A percentile compares a stretch with the other conserved stretches of the same genome.
Evolutionary conservation across 1,284 basidiomycete species (phyloP).

Genomic region (Cryptococcus depauperatus): DNA sequence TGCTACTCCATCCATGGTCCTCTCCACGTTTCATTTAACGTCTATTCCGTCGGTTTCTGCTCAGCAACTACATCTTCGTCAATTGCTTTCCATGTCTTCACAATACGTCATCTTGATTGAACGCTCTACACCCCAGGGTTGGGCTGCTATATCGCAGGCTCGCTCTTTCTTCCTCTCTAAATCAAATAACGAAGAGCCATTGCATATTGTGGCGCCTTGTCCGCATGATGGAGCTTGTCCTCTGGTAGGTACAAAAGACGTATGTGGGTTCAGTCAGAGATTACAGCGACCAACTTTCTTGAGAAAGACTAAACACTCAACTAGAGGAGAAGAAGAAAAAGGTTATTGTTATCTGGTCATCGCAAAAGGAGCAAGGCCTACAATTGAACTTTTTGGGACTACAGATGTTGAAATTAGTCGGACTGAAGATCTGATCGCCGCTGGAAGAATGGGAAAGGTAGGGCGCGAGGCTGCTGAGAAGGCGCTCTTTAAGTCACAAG

Average conservation of each 20-base stretch:
- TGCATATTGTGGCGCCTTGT: conserved; percentile 54
- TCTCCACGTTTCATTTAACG: conserved; percentile 80
- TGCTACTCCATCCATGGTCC: conserved; percentile 53
- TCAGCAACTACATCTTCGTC: conserved; percentile 13
- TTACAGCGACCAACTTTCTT: conserved; percentile 78
- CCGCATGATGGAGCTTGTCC: conserved; percentile 88
- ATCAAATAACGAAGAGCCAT: conserved; percentile 18
- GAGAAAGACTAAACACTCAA: conserved; percentile 76
- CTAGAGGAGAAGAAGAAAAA: conserved; percentile 71
- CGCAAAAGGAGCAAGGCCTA: conserved; percentile 63
- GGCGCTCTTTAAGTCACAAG: conserved; percentile 19
- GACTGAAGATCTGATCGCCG: background rate
- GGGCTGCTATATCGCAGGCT: conserved; percentile 73
- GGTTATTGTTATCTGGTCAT: conserved; percentile 88
- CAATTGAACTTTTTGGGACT: background rate
- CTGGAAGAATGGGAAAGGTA: conserved; percentile 30
- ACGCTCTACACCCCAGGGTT: conserved; percentile 67
- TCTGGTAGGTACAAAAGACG: conserved; percentile 48
- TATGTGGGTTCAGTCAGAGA: conserved; percentile 80
- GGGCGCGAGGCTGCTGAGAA: conserved; percentile 29
- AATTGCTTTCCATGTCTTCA: conserved; percentile 16
- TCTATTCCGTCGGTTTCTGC: conserved; percentile 53
- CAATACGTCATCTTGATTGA: conserved; percentile 72
- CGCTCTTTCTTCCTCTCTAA: conserved; percentile 61
- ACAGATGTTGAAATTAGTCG: background rate